Conservation (phyloP, 345 rosid genomes). For the Isatis tinctoria region DNA sequence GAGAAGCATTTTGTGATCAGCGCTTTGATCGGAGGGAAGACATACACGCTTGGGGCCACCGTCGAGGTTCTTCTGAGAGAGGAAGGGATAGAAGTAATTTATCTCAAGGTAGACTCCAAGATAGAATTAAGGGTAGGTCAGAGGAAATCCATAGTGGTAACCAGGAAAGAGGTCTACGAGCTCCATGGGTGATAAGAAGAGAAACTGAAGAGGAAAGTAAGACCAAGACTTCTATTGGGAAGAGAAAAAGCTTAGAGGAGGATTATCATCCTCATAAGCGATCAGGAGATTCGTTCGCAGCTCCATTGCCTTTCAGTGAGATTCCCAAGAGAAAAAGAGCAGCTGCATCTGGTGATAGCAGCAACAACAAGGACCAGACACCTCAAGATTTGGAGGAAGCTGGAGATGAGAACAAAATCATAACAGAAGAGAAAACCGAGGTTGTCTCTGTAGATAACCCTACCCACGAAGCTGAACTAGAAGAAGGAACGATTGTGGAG, state of each 20-base stretch:
- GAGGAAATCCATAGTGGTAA: constrained; percentile 40
- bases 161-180: constrained; percentile 37
- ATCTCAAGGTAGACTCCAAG: constrained; percentile 53
- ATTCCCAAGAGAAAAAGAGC: constrained; percentile 73
- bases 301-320: constrained; percentile 82
- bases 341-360: constrained; percentile 38
- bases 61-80: constrained; percentile 46
- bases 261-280: constrained; percentile 29
- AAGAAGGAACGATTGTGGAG: constrained; percentile 31
- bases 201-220: constrained; percentile 43
- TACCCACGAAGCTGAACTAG: constrained; percentile 32
- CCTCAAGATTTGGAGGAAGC: constrained; percentile 21
- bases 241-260: constrained; percentile 44
- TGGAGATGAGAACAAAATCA: constrained; percentile 32
- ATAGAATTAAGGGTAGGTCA: constrained; percentile 54
- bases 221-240: too few relatives aligned
- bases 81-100: constrained; percentile 44
- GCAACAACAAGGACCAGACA: constrained; percentile 7
- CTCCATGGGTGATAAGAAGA: constrained; percentile 44
- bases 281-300: constrained; percentile 58
- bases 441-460: constrained; percentile 26
- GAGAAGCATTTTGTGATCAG: constrained; percentile 41
- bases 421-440: constrained; percentile 33
- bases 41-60: constrained; percentile 51
- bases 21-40: constrained; percentile 44